These are phyloP conservation scores for Blattamonas nauphoetae DNA, from an alignment of 78 protist species.

Conservation along the genomic window DNA sequence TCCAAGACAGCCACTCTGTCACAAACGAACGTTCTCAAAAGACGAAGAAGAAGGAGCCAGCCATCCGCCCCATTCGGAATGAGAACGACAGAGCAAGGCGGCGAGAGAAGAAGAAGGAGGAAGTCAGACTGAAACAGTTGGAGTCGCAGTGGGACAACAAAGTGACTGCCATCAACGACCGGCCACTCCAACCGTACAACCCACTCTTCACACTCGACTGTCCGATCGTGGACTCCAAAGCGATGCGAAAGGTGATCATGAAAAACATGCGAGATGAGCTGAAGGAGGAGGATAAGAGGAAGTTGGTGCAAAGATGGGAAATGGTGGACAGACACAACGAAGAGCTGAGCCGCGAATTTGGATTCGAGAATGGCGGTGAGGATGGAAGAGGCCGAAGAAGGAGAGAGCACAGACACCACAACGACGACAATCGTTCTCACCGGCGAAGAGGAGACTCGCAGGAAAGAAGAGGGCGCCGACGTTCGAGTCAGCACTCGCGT, in stretches of 20 bases:
- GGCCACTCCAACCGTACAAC: not conserved
- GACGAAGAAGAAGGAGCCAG: not conserved
- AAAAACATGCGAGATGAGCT: not conserved
- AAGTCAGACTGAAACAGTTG: not conserved
- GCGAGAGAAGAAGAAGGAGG: not conserved
- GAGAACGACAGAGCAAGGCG: not conserved
- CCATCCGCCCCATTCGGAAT: not conserved
- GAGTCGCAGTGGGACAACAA: not conserved
- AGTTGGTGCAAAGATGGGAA: not conserved
- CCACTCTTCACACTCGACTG: not conserved
- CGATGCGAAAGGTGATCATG: not conserved
- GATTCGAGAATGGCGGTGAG: too few relatives aligned
- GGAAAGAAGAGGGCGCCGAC: too few relatives aligned
- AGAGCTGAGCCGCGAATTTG: not conserved
- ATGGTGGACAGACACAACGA: not conserved
- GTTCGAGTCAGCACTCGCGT: too few relatives aligned
- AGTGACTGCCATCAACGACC: not conserved
- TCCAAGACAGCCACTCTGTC: not conserved
- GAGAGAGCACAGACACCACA: too few relatives aligned
- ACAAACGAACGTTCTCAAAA: not conserved
- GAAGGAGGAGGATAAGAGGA: not conserved
- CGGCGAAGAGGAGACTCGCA: too few relatives aligned
- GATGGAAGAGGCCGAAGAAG: too few relatives aligned
- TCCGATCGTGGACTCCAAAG: not conserved
- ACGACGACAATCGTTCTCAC: too few relatives aligned